Evolutionary conservation across 371 early-diverging fungal species (phyloP), one percentile per base, ranked within the genome.

Genomic region (Massospora cicadina): DNA sequence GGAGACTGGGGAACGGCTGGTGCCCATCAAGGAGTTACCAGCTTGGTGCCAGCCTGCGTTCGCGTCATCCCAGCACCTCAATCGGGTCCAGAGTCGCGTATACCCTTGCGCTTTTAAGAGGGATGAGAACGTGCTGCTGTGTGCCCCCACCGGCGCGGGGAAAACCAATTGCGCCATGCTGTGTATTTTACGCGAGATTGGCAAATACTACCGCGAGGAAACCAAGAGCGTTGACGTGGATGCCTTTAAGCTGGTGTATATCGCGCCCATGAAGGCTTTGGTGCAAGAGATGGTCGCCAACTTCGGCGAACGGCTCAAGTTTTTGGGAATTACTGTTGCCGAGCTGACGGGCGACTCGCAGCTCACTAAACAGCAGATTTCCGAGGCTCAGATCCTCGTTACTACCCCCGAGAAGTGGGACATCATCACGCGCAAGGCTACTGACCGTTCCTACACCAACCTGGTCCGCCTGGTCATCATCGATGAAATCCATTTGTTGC

Each of bases 381-480:
- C 89, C 17, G 90, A 91, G 58, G 91, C 97, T 0, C 91, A 96
- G 69, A 86, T 99, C 69, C 93, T 99, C 68, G 89, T 99, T 27
- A 98, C 98, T 1, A 99, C 99, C 0, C 99, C 99, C 7, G 99
- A 99, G 75, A 99, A 99, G 75, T 99, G 98, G 95, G 99, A 99
- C 76, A 87, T 98, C 29, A 86, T 95, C 59, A 99, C 99, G 28
- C 87, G 99, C 69, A 97, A 95, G 73, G 90, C 90, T 5, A 88
- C 89, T 2, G 95, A 90, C 71, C 81, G 95, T 55, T 88, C 89
- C 65, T 93, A 95, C 74, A 93, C 92, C 29, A 77, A 86, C 57
- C 75, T 93, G 2, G 95, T 98, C 1, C 83, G 91, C 28, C 79
- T 99, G 23, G 78, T 99, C 30, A 94, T 99, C 57, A 88, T 99